Base-by-base conservation (phyloP, 352 stramenopile species). In the Albugo candida region DNA sequence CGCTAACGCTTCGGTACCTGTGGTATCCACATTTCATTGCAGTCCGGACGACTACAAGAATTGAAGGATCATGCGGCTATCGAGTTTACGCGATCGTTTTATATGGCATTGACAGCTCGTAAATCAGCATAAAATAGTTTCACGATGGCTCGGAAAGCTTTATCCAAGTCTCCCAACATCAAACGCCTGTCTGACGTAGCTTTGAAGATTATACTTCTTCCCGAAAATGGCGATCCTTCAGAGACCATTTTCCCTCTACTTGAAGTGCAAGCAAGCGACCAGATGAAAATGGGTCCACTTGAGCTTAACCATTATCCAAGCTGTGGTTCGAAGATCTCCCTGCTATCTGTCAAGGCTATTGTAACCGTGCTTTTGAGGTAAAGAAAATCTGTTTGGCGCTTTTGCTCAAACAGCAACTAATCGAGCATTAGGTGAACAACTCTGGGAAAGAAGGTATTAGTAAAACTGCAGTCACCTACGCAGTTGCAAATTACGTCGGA, bases 1-100 rank as follows among this genome's bases (percentile, higher is more conserved):
- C 5, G 84, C 82, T 0, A 60, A 83, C 36, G 82, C 1, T 95
- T 95, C 37, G 79, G 92, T 5, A 60, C 70, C 13, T 92, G 81
- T 41, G 84, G 84, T 5, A 91, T 27, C 80, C 81, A 11, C 84
- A 95, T 51, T 83, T 95, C 12, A 88, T 95, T 57, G 83, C 81
- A 16, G 81, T 95, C 14, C 79, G 75, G 34, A 69, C 64, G 2
- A 81, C 81, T 52, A 59, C 82, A 56, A 83, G 89, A 55, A 83
- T 94, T 35, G 75, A 87, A 64, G n/a, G 81, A 93, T 48, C 79
- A 80, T 43, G 81, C 81, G 8, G 77, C 77, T 16, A 86, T 85
- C 36, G 71, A 80, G 37, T 93, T 93, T 55, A 88, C 76, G 16
- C 64, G 75, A 11, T 81, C 74, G 8, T 88, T 88, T 46, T 88